A percentile compares a stretch with the other conserved stretches of the same genome.
Conservation (phyloP, 768 basidiomycete genomes). For the Rhodotorula babjevae region DNA sequence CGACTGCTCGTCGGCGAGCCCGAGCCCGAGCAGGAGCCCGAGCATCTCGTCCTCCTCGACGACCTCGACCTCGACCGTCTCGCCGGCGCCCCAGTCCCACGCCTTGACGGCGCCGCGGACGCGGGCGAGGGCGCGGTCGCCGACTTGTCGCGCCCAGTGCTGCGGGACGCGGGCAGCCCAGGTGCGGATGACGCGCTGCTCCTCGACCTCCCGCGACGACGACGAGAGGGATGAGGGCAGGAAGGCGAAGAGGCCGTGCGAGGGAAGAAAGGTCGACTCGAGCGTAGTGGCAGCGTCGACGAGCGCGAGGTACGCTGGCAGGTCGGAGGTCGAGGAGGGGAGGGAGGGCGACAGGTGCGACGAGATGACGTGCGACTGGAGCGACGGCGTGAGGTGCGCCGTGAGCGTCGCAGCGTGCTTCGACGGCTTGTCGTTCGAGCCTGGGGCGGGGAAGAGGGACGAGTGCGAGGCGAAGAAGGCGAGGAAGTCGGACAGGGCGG, state of each 20-base stretch:
- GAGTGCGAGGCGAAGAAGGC: slow-evolving; percentile 24
- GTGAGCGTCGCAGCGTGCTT: slow-evolving; percentile 22
- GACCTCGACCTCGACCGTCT: slow-evolving; percentile 32
- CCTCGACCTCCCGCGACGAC: slow-evolving; percentile 7
- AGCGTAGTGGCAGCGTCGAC: slow-evolving; percentile 8
- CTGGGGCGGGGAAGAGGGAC: slow-evolving; percentile 3
- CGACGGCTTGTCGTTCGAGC: not conserved
- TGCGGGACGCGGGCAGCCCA: slow-evolving; percentile 21
- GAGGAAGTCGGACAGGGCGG: slow-evolving; percentile 9
- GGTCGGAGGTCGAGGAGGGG: slow-evolving; percentile 10
- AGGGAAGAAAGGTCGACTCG: slow-evolving; percentile 19
- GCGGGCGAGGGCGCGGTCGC: slow-evolving; percentile 22
- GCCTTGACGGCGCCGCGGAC: slow-evolving; percentile 20
- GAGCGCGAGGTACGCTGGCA: slow-evolving; percentile 11
- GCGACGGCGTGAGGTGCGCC: slow-evolving; percentile 28
- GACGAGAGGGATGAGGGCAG: slow-evolving; percentile 6
- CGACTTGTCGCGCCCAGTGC: slow-evolving; percentile 21
- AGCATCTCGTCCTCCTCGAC: slow-evolving; percentile 34
- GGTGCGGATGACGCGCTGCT: slow-evolving; percentile 21
- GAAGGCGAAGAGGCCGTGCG: slow-evolving; percentile 23
- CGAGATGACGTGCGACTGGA: slow-evolving; percentile 33
- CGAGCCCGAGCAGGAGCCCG: slow-evolving; percentile 21
- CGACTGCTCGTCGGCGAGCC: not conserved
- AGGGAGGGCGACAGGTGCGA: slow-evolving; percentile 26
- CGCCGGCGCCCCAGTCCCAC: slow-evolving; percentile 32